Base-by-base conservation (phyloP, 345 rosid genomes). In the Acer campestre region DNA sequence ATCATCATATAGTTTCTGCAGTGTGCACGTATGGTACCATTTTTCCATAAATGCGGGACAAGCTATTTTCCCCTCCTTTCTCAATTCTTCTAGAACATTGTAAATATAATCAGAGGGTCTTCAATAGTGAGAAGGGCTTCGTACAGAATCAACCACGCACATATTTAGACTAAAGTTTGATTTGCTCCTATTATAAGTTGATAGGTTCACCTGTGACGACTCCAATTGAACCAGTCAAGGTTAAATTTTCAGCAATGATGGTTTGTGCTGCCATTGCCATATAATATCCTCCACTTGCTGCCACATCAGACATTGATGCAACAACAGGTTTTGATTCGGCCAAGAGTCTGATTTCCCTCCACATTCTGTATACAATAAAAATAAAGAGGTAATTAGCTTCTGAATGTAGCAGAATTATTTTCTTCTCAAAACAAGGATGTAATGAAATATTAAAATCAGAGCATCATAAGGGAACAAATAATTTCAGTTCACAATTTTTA, bases 241-340 rank as follows among this genome's bases (percentile, higher is more conserved):
- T 93, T 78, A 94, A 89, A 82, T 79, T 87, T 85, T 93, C 97
- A 2, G 97, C 97, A 80, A 91, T 87, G 59, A 94, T 87, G 70
- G 91, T 56, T 56, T 79, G 89, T 63, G 97, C 89, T 70, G 92
- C 98, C 98, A 95, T 93, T 53, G 99, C 98, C 97, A 95, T 95
- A 83, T 95, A 95, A 84, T 95, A 95, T 72, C 98, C 98, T 82
- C 98, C 98, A 80, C 97, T 95, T 49, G 94, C 98, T 77, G 98
- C 98, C 55, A 94, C 93, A 84, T 94, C 97, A 79, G 90, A 82
- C 98, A 93, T 94, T 66, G 98, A 93, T 70, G 98, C 97, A 71
- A 94, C 80, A 71, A 92, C 98, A 2, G 97, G 98, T 79, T 89
- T 94, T 76, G 88, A 85, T 85, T 77, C 91, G 74, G 97, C 93